phyloP scores from a whole-genome alignment of 257 asterid genomes.

The Solanum piurae region DNA sequence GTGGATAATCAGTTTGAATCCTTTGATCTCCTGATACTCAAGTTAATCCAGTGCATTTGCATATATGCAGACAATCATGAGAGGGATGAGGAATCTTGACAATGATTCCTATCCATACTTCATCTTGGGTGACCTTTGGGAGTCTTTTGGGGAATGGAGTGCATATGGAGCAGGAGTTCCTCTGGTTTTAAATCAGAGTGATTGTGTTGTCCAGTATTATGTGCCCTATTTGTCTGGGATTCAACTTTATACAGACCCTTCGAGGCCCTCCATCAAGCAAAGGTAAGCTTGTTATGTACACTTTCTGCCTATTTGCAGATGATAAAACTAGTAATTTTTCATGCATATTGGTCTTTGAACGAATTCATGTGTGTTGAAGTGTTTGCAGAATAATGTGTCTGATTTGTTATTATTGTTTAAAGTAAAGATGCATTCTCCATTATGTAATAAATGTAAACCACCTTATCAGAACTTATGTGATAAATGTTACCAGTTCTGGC shows the following conservation, averaged over 20 bases:
- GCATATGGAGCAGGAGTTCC: conserved; percentile 97
- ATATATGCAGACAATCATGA: conserved; percentile 57
- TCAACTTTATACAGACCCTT: conserved; percentile 68
- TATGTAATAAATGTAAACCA: neutral
- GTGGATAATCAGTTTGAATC: neutral
- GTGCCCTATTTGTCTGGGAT: conserved; percentile 86
- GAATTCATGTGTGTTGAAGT: neutral
- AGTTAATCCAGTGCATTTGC: conserved; percentile 10
- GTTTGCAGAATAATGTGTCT: neutral
- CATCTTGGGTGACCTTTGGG: conserved; percentile 91
- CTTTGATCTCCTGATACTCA: neutral
- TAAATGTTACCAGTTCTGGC: neutral
- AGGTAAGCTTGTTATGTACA: conserved; percentile 23
- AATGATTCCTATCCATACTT: conserved; percentile 58
- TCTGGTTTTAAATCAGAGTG: conserved; percentile 49
- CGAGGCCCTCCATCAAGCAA: conserved; percentile 30
- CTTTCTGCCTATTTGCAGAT: neutral
- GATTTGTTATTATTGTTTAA: neutral
- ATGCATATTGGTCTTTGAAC: neutral
- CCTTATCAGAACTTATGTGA: neutral
- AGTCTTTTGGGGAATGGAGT: conserved; percentile 89
- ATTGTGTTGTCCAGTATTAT: conserved; percentile 77
- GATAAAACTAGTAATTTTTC: neutral
- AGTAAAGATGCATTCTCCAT: neutral
- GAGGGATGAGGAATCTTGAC: conserved; percentile 41